Conservation (phyloP, 2,329 filamentous ascomycete genomes). For the Curvularia eragrostidis region DNA sequence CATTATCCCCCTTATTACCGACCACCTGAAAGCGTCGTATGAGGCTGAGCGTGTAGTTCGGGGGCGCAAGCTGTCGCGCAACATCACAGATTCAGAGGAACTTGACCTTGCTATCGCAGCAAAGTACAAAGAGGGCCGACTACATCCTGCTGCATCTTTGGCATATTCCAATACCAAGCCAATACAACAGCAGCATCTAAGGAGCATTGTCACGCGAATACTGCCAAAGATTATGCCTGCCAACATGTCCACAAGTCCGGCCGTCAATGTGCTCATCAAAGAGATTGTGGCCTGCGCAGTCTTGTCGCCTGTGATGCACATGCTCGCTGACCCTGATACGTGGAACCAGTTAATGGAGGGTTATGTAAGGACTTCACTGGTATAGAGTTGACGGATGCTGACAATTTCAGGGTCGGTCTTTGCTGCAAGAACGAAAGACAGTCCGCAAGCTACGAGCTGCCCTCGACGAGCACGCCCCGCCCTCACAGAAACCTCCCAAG, state of each 20-base stretch:
- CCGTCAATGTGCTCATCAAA: slow-evolving; percentile 79
- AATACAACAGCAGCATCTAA: slow-evolving; percentile 86
- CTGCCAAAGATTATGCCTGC: slow-evolving; percentile 77
- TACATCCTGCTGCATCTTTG: slow-evolving; percentile 85
- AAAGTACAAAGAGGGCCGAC: slow-evolving; percentile 86
- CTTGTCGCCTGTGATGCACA: slow-evolving; percentile 77
- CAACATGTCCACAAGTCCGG: slow-evolving; percentile 76
- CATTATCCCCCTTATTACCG: slow-evolving; percentile 85
- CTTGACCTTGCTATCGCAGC: slow-evolving; percentile 93
- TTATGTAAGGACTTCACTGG: slow-evolving; percentile 57
- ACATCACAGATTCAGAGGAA: slow-evolving; percentile 95
- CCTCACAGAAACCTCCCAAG: slow-evolving; percentile 70
- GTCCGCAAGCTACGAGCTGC: slow-evolving; percentile 90
- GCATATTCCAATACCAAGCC: slow-evolving; percentile 83
- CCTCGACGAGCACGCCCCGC: slow-evolving; percentile 89
- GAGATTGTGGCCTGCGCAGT: slow-evolving; percentile 96
- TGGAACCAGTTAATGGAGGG: slow-evolving; percentile 98
- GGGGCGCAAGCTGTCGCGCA: slow-evolving; percentile 85
- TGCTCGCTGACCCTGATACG: slow-evolving; percentile 88
- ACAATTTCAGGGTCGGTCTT: slow-evolving; percentile 68
- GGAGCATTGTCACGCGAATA: slow-evolving; percentile 73
- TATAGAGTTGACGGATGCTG: slow-evolving; percentile 13
- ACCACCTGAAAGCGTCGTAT: slow-evolving; percentile 88
- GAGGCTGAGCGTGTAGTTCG: slow-evolving; percentile 86
- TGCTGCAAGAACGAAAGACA: slow-evolving; percentile 94